Evolutionary conservation across 331 rosid genomes (phyloP), one percentile per base, ranked within the genome.

Genomic region (Dryas integrifolia): DNA sequence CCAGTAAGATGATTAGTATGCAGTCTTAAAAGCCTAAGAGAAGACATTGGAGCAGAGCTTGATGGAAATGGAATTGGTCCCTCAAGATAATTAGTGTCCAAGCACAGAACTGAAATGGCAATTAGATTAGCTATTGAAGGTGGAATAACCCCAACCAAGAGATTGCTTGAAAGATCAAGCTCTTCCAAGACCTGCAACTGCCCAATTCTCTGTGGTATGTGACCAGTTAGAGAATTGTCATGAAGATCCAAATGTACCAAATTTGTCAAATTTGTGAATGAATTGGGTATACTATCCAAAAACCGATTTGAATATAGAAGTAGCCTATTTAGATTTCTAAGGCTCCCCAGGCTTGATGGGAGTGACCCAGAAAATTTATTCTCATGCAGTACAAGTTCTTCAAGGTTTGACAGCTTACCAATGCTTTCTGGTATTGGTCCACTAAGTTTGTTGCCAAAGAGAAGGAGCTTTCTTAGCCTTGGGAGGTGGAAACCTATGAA

Each of bases 371-470:
- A 85, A 55, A 91, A 18, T 58, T 50, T 56, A 73, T 91, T 91
- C 56, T 84, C 96, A 69, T 86, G 77, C 16, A 91, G 81, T 0
- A 51, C 79, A n/a, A 91, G 85, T 76, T 84, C 87, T 78, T 84
- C 85, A 52, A 91, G 96, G 40, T 84, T 84, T 51, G 81, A 69
- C 64, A 91, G 70, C 81, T 72, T 79, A 66, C 91, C 87, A 59
- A 89, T 76, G 77, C 89, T 89, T 61, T 88, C 86, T 57, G 96
- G 96, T 16, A 91, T 18, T 46, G 85, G 70, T 40, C 92, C 96
- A 63, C 81, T 77, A 72, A 85, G 80, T 18, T 77, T 87, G 81
- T 87, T 88, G 46, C 89, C 85, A 70, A 26, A 76, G 68, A 91
- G 92, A 40, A 64, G 12, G 72, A 89, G 87, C 79, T 76, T 85